Base-by-base conservation (phyloP, 2,329 filamentous ascomycete genomes). In the Neonectria punicea region DNA sequence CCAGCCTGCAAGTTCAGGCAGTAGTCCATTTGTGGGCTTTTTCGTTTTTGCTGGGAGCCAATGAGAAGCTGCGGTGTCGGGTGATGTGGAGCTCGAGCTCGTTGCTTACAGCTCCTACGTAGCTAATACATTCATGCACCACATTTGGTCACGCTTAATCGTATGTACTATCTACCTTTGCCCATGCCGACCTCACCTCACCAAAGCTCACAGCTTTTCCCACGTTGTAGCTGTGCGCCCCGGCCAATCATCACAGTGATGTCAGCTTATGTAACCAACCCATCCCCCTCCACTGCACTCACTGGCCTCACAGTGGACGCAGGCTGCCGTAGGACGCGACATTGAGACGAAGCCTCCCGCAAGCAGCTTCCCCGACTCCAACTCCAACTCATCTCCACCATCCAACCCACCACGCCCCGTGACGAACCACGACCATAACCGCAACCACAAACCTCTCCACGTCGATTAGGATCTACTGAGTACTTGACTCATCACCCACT, bases 251-350 rank as follows among this genome's bases (percentile, higher is more conserved):
- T 13, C 18, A 49, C 5, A 10, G 39, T 61, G 49, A 61, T 63
- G 28, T 57, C 57, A 50, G 71, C 69, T 79, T 79, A 79, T 63
- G 70, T 79, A 78, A 77, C 59, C 8, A 1, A 11, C 7, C 28
- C 30, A 25, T 6, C 58, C 32, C 54, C 53, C 43, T 49, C 43
- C 41, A 60, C 63, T 9, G 8, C 30, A 57, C 55, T 18, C 47
- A 20, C 47, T 50, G 28, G 28, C 20, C 39, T 50, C 49, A 51
- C 62, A 62, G 61, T 70, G 58, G 41, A 54, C 64, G 72, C 74
- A 80, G 78, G 78, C 78, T 80, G 68, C 78, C 74, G 75, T 70
- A 70, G 74, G 75, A 78, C 78, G 77, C 77, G 77, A 76, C 75
- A 78, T 68, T 71, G 66, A 69, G 67, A 66, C 70, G 65, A 70